Percentiles rank a stretch among this genome's conserved stretches.
These are phyloP conservation scores for Takashimella tepidaria DNA, from an alignment of 1,284 basidiomycete genomes.

Conservation along the genomic window DNA sequence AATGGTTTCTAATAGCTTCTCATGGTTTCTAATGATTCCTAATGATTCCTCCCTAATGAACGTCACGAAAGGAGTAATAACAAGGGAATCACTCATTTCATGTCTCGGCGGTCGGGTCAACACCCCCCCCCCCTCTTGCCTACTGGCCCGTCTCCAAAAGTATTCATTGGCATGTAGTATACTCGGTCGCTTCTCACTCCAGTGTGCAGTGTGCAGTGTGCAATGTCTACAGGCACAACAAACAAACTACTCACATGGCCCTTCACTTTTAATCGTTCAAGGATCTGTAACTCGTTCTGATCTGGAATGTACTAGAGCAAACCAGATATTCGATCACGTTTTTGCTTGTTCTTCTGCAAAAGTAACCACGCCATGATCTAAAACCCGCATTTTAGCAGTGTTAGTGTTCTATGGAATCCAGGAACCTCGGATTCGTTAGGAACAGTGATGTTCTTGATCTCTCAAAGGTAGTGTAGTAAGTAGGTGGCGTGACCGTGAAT, in stretches of 20 bases:
- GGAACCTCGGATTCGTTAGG: slow-evolving; percentile 81
- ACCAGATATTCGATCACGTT: slow-evolving; percentile 85
- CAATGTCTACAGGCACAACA: no score
- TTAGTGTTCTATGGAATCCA: slow-evolving; percentile 95
- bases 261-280: slow-evolving; percentile 76
- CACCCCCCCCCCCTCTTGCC: no score
- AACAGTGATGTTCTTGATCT: slow-evolving; percentile 91
- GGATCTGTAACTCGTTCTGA: slow-evolving; percentile 97
- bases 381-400: slow-evolving; percentile 85
- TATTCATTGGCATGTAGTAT: no score
- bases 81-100: no score
- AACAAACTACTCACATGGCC: slow-evolving; percentile 50
- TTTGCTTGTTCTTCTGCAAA: slow-evolving; percentile 76
- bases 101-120: no score
- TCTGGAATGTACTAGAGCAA: slow-evolving; percentile 98
- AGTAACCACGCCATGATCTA: slow-evolving; percentile 96
- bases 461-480: slow-evolving; percentile 86
- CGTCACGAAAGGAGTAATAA: no score
- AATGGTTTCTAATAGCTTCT: no score
- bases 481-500: slow-evolving; percentile 85
- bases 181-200: no score
- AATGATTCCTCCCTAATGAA: no score
- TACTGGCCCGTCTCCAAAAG: no score
- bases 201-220: no score
- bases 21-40: no score